Percentiles rank a stretch among this genome's conserved stretches.
phyloP scores from a whole-genome alignment of 2,329 filamentous ascomycete species.

The Grosmannia clavigera region DNA sequence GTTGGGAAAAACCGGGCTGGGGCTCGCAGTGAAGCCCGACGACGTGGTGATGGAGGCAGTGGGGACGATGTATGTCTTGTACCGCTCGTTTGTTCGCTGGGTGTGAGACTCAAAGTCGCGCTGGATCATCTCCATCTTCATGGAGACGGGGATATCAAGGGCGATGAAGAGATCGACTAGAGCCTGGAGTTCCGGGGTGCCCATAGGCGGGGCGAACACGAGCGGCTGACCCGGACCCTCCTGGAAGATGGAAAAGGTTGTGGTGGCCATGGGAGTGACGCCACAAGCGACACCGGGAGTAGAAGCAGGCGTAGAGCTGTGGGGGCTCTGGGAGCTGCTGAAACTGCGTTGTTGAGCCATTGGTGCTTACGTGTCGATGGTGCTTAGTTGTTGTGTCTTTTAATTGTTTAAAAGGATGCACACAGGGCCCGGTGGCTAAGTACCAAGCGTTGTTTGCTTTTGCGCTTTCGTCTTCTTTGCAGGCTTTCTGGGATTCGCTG shows the following conservation, averaged over 20 bases:
- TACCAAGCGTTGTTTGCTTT: not conserved
- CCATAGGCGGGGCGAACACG: slow-evolving; percentile 55
- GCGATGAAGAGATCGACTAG: slow-evolving; percentile 44
- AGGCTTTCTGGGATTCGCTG: not conserved
- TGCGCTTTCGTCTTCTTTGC: not conserved
- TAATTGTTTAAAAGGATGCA: not conserved
- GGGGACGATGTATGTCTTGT: slow-evolving; percentile 46
- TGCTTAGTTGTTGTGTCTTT: not conserved
- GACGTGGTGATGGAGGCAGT: slow-evolving; percentile 19
- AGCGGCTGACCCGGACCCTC: slow-evolving; percentile 41
- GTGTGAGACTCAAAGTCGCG: slow-evolving; percentile 15
- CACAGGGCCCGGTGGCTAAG: not conserved
- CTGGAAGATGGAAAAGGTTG: slow-evolving; percentile 47
- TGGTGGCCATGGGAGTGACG: not conserved
- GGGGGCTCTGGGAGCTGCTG: slow-evolving; percentile 3
- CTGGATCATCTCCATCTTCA: slow-evolving; percentile 25
- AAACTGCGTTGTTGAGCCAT: slow-evolving; percentile 9
- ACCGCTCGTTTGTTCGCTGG: slow-evolving; percentile 40
- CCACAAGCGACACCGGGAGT: slow-evolving; percentile 4
- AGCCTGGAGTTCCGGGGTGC: slow-evolving; percentile 47
- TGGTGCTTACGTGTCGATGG: not conserved
- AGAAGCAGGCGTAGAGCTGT: slow-evolving; percentile 7
- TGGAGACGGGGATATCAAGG: slow-evolving; percentile 30
- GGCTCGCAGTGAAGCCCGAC: slow-evolving; percentile 31
- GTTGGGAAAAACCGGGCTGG: slow-evolving; percentile 28